Conservation (phyloP, 176 grass and related monocot genomes). For the Bolboschoenus planiculmis region DNA sequence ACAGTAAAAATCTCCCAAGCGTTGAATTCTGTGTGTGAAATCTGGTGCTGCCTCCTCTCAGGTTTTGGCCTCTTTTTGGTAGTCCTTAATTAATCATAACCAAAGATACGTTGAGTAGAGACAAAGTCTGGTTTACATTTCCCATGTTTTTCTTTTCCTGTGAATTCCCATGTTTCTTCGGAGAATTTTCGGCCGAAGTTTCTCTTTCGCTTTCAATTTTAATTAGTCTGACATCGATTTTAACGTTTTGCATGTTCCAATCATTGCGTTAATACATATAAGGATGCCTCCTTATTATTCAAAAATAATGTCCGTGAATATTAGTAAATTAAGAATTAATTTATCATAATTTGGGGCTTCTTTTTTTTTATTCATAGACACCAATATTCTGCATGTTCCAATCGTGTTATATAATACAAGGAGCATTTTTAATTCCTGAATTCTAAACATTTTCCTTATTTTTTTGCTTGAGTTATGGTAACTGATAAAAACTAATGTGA, state of each 20-base stretch:
- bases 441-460: too few species aligned
- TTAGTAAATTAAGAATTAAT: too few species aligned
- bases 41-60: not conserved
- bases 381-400: too few species aligned
- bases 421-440: too few species aligned
- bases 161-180: not conserved
- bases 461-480: too few species aligned
- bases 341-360: too few species aligned
- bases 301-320: too few species aligned
- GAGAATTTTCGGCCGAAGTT: not conserved
- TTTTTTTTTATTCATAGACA: too few species aligned
- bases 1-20: not conserved
- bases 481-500: too few species aligned
- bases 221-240: too few species aligned
- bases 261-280: not conserved
- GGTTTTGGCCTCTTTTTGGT: not conserved
- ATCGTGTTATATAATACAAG: too few species aligned
- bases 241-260: not conserved
- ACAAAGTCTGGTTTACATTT: conserved; percentile 12
- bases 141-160: not conserved
- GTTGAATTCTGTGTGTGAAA: not conserved
- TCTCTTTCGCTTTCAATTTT: not conserved
- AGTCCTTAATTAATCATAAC: not conserved
- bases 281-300: not conserved
- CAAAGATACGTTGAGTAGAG: not conserved